phyloP scores from a whole-genome alignment of 1,139 yeast genomes.

The Nakaseomyces uthaithaninus region DNA sequence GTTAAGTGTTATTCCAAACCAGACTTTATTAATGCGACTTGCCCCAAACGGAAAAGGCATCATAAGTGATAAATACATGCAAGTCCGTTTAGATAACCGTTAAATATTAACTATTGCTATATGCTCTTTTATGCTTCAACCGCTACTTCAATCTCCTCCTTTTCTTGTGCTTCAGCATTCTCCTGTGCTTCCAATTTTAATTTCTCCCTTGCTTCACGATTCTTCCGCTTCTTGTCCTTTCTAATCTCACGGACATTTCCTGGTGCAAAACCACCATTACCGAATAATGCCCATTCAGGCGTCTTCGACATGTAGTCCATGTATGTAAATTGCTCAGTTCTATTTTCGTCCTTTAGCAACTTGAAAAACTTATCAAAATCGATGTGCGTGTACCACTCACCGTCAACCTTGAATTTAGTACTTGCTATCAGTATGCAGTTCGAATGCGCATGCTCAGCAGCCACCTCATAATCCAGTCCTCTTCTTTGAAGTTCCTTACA shows the following conservation, averaged over 20 bases:
- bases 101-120: too few relatives aligned
- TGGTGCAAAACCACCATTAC: slow-evolving; percentile 89
- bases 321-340: slow-evolving; percentile 47
- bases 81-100: too few relatives aligned
- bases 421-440: slow-evolving; percentile 86
- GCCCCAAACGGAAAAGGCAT: too few relatives aligned
- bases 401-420: slow-evolving; percentile 57
- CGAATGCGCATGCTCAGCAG: slow-evolving; percentile 94
- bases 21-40: too few relatives aligned
- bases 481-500: slow-evolving; percentile 51
- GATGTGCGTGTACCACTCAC: slow-evolving; percentile 83
- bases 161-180: not conserved
- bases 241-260: slow-evolving; percentile 63
- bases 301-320: slow-evolving; percentile 76
- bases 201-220: slow-evolving; percentile 10
- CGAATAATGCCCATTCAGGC: slow-evolving; percentile 89
- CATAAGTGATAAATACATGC: too few relatives aligned
- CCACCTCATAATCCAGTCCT: slow-evolving; percentile 67
- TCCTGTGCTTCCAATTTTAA: slow-evolving; percentile 4
- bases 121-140: slow-evolving; percentile 1
- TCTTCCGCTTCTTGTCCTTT: slow-evolving; percentile 45
- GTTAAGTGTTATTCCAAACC: too few relatives aligned
- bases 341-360: slow-evolving; percentile 50
- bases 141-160: not conserved
- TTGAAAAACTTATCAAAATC: slow-evolving; percentile 73